These are phyloP conservation scores for Penicillium sp. DNA, from an alignment of 2,329 filamentous ascomycete species.

Conservation along the genomic window DNA sequence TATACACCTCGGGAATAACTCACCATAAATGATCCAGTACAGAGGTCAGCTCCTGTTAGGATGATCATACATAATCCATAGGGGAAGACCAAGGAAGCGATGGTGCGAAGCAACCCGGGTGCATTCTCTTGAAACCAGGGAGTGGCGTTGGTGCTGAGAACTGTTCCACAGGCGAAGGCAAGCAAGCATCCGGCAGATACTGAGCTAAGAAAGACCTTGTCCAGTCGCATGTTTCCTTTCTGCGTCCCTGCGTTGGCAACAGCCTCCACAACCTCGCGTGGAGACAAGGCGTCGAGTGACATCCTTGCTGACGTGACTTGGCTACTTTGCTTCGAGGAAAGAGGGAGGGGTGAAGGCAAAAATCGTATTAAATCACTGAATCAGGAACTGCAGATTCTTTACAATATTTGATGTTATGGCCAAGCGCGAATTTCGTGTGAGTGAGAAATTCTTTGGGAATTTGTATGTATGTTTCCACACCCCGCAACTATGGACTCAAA, in stretches of 20 bases:
- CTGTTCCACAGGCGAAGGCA: constrained; percentile 55
- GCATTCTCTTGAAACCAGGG: constrained; percentile 57
- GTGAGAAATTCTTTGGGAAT: too few species aligned
- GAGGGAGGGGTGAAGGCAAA: too few species aligned
- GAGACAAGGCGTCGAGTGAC: constrained; percentile 49
- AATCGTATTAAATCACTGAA: too few species aligned
- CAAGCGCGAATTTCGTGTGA: too few species aligned
- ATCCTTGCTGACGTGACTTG: background rate
- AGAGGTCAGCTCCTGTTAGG: constrained; percentile 55
- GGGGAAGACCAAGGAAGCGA: constrained; percentile 54
- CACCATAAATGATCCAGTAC: constrained; percentile 53
- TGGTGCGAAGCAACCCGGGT: constrained; percentile 52
- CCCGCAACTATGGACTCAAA: too few species aligned
- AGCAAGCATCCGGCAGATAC: constrained; percentile 58
- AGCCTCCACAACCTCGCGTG: constrained; percentile 56
- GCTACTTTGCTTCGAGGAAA: background rate
- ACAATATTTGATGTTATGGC: too few species aligned
- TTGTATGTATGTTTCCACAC: too few species aligned
- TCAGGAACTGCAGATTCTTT: too few species aligned
- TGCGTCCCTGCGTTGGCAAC: constrained; percentile 54
- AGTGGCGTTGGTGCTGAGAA: constrained; percentile 50
- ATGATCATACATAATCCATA: constrained; percentile 56
- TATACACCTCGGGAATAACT: background rate
- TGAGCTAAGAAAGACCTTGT: constrained; percentile 58
- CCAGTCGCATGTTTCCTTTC: constrained; percentile 58